phyloP scores from a whole-genome alignment of 1,284 basidiomycete genomes.

The Ceratobasidium sp. region DNA sequence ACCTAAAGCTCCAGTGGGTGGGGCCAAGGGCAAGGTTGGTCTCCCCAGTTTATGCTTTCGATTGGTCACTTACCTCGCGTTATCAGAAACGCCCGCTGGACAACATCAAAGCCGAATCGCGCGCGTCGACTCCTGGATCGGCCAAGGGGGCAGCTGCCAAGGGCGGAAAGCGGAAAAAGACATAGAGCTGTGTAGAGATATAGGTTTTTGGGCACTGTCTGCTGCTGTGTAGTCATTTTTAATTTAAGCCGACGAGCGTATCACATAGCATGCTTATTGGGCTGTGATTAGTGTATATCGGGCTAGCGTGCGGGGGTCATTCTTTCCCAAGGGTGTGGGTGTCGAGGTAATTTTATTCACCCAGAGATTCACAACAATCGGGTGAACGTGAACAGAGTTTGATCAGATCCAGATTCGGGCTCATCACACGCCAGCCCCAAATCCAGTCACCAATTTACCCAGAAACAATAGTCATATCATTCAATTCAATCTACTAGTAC shows the following conservation, averaged over 20 bases:
- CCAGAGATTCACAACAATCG: too few species aligned
- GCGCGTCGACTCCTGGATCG: constrained; percentile 65
- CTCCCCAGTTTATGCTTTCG: not conserved
- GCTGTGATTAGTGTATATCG: too few species aligned
- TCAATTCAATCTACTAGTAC: not conserved
- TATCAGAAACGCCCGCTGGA: constrained; percentile 60
- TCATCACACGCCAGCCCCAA: too few species aligned
- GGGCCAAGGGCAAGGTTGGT: constrained; percentile 55
- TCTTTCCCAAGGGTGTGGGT: too few species aligned
- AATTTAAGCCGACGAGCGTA: too few species aligned
- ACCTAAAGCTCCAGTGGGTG: constrained; percentile 53
- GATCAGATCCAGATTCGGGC: too few species aligned
- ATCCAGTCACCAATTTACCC: not conserved
- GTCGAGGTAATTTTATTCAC: too few species aligned
- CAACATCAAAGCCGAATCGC: constrained; percentile 57
- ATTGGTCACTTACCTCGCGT: not conserved
- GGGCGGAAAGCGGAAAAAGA: constrained; percentile 44
- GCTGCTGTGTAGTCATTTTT: not conserved
- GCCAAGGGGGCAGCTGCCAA: constrained; percentile 42
- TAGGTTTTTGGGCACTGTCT: not conserved
- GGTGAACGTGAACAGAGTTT: too few species aligned
- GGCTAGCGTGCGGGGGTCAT: too few species aligned
- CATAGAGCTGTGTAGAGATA: constrained; percentile 17
- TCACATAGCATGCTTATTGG: too few species aligned
- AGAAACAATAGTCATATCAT: not conserved